phyloP scores from a whole-genome alignment of 2,329 filamentous ascomycete genomes.

The Pseudonectria foliicola region DNA sequence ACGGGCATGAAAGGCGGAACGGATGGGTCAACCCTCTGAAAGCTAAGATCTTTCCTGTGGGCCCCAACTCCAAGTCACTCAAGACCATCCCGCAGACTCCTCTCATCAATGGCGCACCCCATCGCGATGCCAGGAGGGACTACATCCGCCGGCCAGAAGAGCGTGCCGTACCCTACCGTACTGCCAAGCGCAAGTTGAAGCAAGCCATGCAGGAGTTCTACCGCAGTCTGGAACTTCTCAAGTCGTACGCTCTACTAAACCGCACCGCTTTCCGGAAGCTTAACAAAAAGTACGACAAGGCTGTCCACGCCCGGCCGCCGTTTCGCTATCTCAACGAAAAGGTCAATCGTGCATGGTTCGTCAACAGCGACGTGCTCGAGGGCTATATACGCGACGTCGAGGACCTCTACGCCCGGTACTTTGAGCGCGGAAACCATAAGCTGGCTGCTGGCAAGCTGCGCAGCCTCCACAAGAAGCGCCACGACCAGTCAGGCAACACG shows the following conservation, averaged over 20 bases:
- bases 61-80: constrained; percentile 54
- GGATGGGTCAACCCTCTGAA: constrained; percentile 48
- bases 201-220: constrained; percentile 89
- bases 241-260: constrained; percentile 85
- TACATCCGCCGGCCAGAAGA: constrained; percentile 42
- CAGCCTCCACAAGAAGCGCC: constrained; percentile 54
- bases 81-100: constrained; percentile 48
- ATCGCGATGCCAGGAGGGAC: constrained; percentile 34
- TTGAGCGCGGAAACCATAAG: constrained; percentile 89
- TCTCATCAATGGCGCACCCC: constrained; percentile 24
- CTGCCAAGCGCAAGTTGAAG: constrained; percentile 88
- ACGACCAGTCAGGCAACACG: constrained; percentile 49
- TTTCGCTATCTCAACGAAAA: constrained; percentile 84
- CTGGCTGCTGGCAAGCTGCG: constrained; percentile 82
- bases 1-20: constrained; percentile 22
- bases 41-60: constrained; percentile 46
- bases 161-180: constrained; percentile 68
- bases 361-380: constrained; percentile 79
- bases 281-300: constrained; percentile 98
- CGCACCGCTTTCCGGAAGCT: constrained; percentile 93
- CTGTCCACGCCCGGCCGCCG: constrained; percentile 67
- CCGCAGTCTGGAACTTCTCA: constrained; percentile 81
- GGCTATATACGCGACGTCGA: constrained; percentile 74
- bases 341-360: constrained; percentile 85
- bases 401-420: constrained; percentile 89